Percentiles rank a stretch among this genome's conserved stretches.
phyloP scores from a whole-genome alignment of 306 rosid genomes.

The Rosa chinensis region DNA sequence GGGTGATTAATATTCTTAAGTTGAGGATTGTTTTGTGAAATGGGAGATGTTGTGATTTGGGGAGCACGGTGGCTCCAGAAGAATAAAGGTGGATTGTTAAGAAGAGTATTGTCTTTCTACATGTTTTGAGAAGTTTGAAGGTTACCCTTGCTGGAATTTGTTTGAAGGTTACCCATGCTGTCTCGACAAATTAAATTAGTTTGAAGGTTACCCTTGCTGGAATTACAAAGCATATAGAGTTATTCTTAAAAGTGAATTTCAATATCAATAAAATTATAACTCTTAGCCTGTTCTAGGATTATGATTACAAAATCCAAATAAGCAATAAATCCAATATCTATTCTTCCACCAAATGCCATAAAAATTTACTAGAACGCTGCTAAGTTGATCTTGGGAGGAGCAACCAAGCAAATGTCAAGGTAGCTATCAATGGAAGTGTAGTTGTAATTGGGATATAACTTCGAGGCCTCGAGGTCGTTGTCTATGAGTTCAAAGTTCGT shows the following conservation, averaged over 20 bases:
- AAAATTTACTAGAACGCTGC: constrained; percentile 8
- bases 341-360: not conserved
- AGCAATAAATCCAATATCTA: not conserved
- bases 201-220: not conserved
- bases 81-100: no score
- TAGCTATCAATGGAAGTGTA: constrained; percentile 38
- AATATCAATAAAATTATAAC: no score
- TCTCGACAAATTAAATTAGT: not conserved
- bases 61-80: no score
- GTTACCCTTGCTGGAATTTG: no score
- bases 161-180: no score
- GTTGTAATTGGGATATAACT: constrained; percentile 35
- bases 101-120: no score
- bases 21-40: no score
- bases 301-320: not conserved
- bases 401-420: constrained; percentile 35
- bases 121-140: no score
- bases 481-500: constrained; percentile 30
- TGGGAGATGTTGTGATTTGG: no score
- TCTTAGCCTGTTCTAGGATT: not conserved
- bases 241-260: no score
- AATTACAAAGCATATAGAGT: no score
- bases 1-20: no score
- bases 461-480: constrained; percentile 38
- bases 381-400: constrained; percentile 31